Evolutionary conservation across 2,329 filamentous ascomycete genomes (phyloP).

Genomic region (Emergomyces pasteurianus): DNA sequence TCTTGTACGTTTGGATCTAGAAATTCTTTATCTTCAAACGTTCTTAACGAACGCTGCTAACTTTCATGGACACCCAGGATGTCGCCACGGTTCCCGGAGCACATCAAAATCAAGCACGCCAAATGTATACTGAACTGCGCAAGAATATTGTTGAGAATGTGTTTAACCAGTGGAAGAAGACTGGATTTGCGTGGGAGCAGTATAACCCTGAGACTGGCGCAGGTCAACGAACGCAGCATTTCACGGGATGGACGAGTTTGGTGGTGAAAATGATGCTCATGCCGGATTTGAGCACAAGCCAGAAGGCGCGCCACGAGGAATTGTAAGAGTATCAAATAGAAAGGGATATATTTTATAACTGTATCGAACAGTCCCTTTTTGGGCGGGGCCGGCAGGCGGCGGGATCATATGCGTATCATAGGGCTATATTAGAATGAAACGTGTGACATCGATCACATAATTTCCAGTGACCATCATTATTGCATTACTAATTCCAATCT

Average conservation of each 20-base stretch:
- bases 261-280: constrained; percentile 97
- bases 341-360: neutral
- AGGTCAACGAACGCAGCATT: constrained; percentile 94
- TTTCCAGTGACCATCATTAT: neutral
- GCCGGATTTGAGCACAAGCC: constrained; percentile 49
- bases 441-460: neutral
- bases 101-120: constrained; percentile 54
- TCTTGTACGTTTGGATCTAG: constrained; percentile 45
- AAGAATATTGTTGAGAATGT: constrained; percentile 82
- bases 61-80: constrained; percentile 35
- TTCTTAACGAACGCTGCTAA: neutral
- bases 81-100: constrained; percentile 54
- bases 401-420: neutral
- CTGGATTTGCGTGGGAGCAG: constrained; percentile 97
- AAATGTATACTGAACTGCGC: constrained; percentile 64
- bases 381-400: too few relatives aligned
- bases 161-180: constrained; percentile 75
- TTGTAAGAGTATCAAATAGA: constrained; percentile 24
- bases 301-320: constrained; percentile 35
- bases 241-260: constrained; percentile 97
- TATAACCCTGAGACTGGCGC: constrained; percentile 87
- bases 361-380: neutral
- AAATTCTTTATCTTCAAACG: neutral
- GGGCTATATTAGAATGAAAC: neutral
- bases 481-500: constrained; percentile 1